phyloP scores from a whole-genome alignment of 768 basidiomycete genomes.

The Psilocybe cubensis region DNA sequence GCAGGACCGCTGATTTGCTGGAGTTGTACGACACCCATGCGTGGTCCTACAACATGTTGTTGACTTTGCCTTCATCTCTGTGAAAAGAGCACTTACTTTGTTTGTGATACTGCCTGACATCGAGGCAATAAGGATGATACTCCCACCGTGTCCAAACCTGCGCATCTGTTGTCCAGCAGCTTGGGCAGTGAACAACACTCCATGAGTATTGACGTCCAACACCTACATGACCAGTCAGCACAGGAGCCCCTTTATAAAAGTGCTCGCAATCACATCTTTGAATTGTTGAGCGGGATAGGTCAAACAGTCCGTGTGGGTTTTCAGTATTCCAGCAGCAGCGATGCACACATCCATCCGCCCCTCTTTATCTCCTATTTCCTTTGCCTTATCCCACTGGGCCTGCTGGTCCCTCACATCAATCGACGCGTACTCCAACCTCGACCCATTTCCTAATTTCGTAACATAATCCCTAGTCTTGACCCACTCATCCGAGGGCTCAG shows the following conservation, averaged over 20 bases:
- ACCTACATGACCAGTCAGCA: slow-evolving; percentile 42
- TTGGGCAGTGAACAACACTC: slow-evolving; percentile 66
- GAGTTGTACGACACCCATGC: slow-evolving; percentile 79
- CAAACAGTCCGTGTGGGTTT: slow-evolving; percentile 61
- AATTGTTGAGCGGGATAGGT: slow-evolving; percentile 70
- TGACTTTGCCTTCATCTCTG: neutral
- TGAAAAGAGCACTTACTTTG: slow-evolving; percentile 42
- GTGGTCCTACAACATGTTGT: slow-evolving; percentile 55
- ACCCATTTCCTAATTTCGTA: slow-evolving; percentile 42
- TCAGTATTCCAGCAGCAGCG: slow-evolving; percentile 78
- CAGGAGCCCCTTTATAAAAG: neutral
- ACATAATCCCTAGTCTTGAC: slow-evolving; percentile 55
- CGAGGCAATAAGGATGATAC: slow-evolving; percentile 67
- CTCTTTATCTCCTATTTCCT: slow-evolving; percentile 67
- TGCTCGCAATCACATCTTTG: slow-evolving; percentile 47
- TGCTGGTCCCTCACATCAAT: slow-evolving; percentile 71
- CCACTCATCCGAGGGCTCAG: slow-evolving; percentile 61
- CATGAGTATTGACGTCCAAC: slow-evolving; percentile 68
- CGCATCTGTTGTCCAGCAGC: slow-evolving; percentile 68
- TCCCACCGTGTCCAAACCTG: slow-evolving; percentile 55
- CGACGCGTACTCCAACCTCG: slow-evolving; percentile 59
- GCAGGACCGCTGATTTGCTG: slow-evolving; percentile 77
- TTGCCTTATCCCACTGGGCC: slow-evolving; percentile 55
- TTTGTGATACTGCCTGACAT: slow-evolving; percentile 78
- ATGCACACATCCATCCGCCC: slow-evolving; percentile 75